These are phyloP conservation scores for Eutrema yunnanense DNA, from an alignment of 345 rosid genomes.

Conservation along the genomic window DNA sequence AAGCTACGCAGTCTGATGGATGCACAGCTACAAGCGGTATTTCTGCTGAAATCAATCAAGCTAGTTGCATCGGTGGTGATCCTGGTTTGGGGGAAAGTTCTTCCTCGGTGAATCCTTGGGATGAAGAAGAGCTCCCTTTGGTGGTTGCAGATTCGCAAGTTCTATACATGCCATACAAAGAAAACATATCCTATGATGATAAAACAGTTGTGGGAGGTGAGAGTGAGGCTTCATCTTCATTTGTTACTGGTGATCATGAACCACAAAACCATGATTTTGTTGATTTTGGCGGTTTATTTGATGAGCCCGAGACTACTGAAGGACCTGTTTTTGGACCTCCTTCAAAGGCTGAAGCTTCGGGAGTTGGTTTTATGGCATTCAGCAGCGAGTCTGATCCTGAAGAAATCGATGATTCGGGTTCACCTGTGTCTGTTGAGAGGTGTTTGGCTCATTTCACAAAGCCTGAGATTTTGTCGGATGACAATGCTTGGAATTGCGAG, in stretches of 20 bases:
- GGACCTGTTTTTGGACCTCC: conserved; percentile 61
- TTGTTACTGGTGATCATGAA: conserved; percentile 41
- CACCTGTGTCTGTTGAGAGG: conserved; percentile 87
- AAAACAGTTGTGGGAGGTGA: conserved; percentile 39
- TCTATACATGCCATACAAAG: conserved; percentile 71
- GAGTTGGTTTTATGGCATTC: conserved; percentile 43
- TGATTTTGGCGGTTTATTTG: conserved; percentile 84
- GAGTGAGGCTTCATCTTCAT: conserved; percentile 50
- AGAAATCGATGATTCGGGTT: conserved; percentile 81
- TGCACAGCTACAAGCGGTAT: conserved; percentile 25
- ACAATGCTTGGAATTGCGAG: conserved; percentile 97
- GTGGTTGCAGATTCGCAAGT: conserved; percentile 61
- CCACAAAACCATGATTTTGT: conserved; percentile 51
- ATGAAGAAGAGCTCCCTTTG: conserved; percentile 60
- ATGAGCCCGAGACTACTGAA: conserved; percentile 63
- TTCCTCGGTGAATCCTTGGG: conserved; percentile 54
- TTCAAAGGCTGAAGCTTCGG: conserved; percentile 42
- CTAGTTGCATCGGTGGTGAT: conserved; percentile 25
- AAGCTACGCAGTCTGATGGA: conserved; percentile 33
- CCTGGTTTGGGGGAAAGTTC: conserved; percentile 33
- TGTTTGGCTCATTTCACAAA: conserved; percentile 80
- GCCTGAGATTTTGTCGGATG: conserved; percentile 76
- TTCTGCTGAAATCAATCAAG: conserved; percentile 31
- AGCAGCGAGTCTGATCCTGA: conserved; percentile 91
- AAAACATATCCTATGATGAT: conserved; percentile 23